Base-by-base conservation (phyloP, 2,329 filamentous ascomycete genomes). In the Samsoniella hepiali region DNA sequence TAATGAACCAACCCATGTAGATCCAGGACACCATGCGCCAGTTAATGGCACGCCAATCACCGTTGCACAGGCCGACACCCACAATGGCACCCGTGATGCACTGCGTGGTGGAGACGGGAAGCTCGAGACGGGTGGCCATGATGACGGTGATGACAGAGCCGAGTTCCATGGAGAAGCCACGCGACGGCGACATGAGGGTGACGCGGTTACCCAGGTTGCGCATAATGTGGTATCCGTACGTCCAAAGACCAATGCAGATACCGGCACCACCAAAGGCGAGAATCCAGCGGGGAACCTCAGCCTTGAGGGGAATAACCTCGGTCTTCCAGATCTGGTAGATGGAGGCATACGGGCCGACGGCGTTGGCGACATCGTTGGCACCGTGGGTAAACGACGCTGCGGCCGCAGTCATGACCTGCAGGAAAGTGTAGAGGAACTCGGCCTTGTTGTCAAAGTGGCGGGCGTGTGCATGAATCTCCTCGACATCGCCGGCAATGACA, bases 301-400 rank as follows among this genome's bases (percentile, higher is more conserved):
- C 72, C 70, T 82, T 79, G 66, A 71, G 76, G 1, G 76, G 72
- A 1, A 85, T 71, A 0, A 69, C 70, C 2, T 82, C 84, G 0
- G 77, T 79, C 38, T 75, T 69, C 83, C 85, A 90, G 66, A 87
- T 82, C 65, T 83, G 76, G 74, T 80, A 89, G 69, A 89, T 84
- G 59, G 84, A 82, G 2, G 87, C 84, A 70, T 84, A 88, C 1
- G 86, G 87, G 0, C 85, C 86, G 62, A 87, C 81, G 34, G 86
- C 84, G 70, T 82, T 89, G 68, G 83, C 78, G 27, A 89, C 83
- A 65, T 89, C 87, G 72, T 89, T 90, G 67, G 86, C 85, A 31
- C 87, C 87, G 75, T 90, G 86, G 2, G 83, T 83, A 66, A 89
- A 88, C 3, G 85, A 87, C 15, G 85, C 83, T 38, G 85, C 84